Base-by-base conservation (phyloP, 345 rosid genomes). In the Durio zibethinus region DNA sequence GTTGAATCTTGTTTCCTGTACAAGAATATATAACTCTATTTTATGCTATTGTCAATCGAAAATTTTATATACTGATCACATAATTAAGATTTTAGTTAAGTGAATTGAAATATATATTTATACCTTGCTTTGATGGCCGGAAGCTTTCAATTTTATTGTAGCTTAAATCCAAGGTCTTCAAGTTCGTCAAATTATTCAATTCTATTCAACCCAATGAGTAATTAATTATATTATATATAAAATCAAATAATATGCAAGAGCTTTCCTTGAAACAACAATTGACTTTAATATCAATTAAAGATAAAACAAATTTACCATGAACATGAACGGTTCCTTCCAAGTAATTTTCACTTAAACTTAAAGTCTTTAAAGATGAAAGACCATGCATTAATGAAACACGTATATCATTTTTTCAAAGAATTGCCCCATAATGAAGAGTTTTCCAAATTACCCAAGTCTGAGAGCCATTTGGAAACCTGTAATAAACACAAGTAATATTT, bases 1-100 rank as follows among this genome's bases (percentile, higher is more conserved):
- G 7, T 20, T 71, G 38, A 31, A 12, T 70, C 47, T 45, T 64
- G 9, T 71, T 53, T 4, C 71, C 81, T 77, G 72, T 50, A 1
- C 11, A 45, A 25, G 27, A 31, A 29, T 42, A 33, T 33, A 33
- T 33, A 31, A n/a, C 21, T n/a, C 10, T n/a, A 23, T 20, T 1
- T 31, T 15, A 31, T 2, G 14, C 9, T n/a, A 29, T 42, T 7
- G 12, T 4, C 10, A 16, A 16, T 63, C 20, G 0, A 0, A 42
- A 69, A 10, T 1, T 42, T 23, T 3, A 67, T 43, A 67, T 0
- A 16, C 40, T 36, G 52, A 36, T 20, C 52, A 20, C 27, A 8
- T 35, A 4, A 29, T 35, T 1, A 29, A 45, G 25, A 43, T 5
- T 4, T 21, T 27, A 1, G 0, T 23, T 25, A 5, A 12, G 7